A percentile compares a stretch with the other conserved stretches of the same genome.
phyloP scores from a whole-genome alignment of 352 stramenopile species.

The Pythium grandisporangium region DNA sequence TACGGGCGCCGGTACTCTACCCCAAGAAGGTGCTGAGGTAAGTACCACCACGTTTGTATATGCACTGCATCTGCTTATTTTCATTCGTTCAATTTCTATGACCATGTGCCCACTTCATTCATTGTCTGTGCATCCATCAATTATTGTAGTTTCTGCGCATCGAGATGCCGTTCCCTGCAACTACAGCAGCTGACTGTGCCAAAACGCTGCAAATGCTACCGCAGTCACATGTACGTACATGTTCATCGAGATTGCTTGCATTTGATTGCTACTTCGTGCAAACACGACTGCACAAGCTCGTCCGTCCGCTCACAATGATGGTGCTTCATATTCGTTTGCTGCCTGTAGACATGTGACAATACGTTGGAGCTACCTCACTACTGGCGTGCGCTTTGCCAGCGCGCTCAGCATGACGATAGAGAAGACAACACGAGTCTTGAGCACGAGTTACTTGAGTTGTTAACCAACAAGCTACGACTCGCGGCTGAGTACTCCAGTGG shows the following conservation, averaged over 20 bases:
- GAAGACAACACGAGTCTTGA: conserved; percentile 20
- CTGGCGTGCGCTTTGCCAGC: conserved; percentile 61
- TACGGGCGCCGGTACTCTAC: conserved; percentile 55
- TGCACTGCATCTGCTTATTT: too few relatives aligned
- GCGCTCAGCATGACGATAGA: conserved; percentile 18
- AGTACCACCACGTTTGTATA: not conserved
- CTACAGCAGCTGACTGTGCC: conserved; percentile 25
- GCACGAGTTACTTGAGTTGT: conserved; percentile 24
- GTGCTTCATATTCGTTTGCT: too few relatives aligned
- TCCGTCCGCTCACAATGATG: too few relatives aligned
- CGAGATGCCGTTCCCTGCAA: conserved; percentile 55
- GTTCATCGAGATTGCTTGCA: not conserved
- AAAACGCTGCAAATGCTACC: conserved; percentile 56
- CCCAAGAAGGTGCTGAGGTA: conserved; percentile 56
- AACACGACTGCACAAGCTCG: conserved; percentile 1
- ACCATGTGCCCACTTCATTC: too few relatives aligned
- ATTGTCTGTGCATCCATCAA: not conserved
- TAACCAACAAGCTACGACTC: conserved; percentile 39
- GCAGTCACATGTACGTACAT: conserved; percentile 48
- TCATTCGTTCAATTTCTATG: too few relatives aligned
- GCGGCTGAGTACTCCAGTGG: conserved; percentile 55
- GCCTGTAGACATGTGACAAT: conserved; percentile 60
- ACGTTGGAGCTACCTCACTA: conserved; percentile 66
- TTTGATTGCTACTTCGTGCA: too few relatives aligned
- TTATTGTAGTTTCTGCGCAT: conserved; percentile 55